A percentile compares a stretch with the other conserved stretches of the same genome.
Conservation (phyloP, 129 eudicot species). For the Rutidosis leptorrhynchoides region DNA sequence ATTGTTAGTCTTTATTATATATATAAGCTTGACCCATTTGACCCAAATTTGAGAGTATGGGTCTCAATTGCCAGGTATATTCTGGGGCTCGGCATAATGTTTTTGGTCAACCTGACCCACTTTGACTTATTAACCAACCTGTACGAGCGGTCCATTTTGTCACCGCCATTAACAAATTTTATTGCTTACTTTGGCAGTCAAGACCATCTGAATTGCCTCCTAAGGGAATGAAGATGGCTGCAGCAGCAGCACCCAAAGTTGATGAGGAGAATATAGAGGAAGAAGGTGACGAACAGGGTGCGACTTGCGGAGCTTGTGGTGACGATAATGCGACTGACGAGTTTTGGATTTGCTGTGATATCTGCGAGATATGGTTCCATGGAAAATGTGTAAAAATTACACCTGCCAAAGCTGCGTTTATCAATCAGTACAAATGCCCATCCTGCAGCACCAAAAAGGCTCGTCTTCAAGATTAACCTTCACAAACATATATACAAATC, state of each 20-base stretch:
- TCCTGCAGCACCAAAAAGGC: neutral
- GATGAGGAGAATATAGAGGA: neutral
- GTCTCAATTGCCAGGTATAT: no score
- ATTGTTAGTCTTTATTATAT: no score
- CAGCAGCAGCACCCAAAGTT: neutral
- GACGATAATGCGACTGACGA: neutral
- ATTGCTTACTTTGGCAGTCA: neutral
- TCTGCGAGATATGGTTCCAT: slow-evolving; percentile 10
- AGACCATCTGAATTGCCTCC: neutral
- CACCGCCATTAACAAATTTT: neutral
- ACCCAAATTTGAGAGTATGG: no score
- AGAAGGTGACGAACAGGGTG: slow-evolving; percentile 3
- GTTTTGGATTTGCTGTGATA: slow-evolving; percentile 15
- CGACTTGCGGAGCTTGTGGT: slow-evolving; percentile 2
- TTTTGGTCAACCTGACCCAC: neutral
- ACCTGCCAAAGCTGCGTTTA: slow-evolving; percentile 7
- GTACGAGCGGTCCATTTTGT: neutral
- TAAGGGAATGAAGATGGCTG: slow-evolving; percentile 4
- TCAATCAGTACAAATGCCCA: slow-evolving; percentile 5
- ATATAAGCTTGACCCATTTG: no score
- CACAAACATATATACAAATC: neutral
- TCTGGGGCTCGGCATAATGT: no score
- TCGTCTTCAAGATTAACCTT: slow-evolving; percentile 4
- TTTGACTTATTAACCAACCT: neutral
- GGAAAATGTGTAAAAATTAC: slow-evolving; percentile 16